Conservation (phyloP, 805 yeast genomes). For the Osmozyma mogii region DNA sequence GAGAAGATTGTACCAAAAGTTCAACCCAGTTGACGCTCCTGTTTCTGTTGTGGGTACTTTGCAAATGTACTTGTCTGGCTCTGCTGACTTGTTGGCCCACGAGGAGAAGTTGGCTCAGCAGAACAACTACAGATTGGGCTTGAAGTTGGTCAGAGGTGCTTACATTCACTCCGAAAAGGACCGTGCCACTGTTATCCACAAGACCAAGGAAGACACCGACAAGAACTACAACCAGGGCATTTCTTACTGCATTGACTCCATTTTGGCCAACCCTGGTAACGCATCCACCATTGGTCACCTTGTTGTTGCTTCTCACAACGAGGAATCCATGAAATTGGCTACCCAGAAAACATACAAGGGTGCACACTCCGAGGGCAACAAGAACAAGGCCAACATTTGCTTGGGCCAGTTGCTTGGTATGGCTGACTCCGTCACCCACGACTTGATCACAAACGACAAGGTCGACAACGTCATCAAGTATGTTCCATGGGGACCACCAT, state of each 20-base stretch:
- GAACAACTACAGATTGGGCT: slow-evolving; percentile 63
- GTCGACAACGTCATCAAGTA: slow-evolving; percentile 80
- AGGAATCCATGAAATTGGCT: slow-evolving; percentile 65
- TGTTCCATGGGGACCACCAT: slow-evolving; percentile 97
- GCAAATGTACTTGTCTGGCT: slow-evolving; percentile 81
- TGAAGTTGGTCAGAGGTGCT: slow-evolving; percentile 93
- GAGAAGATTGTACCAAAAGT: slow-evolving; percentile 66
- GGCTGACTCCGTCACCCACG: slow-evolving; percentile 85
- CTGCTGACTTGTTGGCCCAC: slow-evolving; percentile 48
- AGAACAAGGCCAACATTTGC: slow-evolving; percentile 52
- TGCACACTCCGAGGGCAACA: slow-evolving; percentile 5
- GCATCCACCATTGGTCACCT: slow-evolving; percentile 59
- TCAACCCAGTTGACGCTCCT: slow-evolving; percentile 52
- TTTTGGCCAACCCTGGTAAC: slow-evolving; percentile 37
- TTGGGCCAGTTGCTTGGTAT: slow-evolving; percentile 90
- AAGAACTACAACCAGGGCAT: slow-evolving; percentile 65
- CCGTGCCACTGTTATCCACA: slow-evolving; percentile 59
- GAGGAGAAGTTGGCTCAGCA: slow-evolving; percentile 61
- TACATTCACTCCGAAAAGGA: slow-evolving; percentile 84
- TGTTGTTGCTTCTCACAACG: slow-evolving; percentile 88
- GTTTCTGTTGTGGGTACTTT: slow-evolving; percentile 81
- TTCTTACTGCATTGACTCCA: slow-evolving; percentile 49
- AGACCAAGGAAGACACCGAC: slow-evolving; percentile 77
- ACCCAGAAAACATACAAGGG: slow-evolving; percentile 42
- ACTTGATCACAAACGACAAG: slow-evolving; percentile 55